These are phyloP conservation scores for Persicaria maculosa DNA, from an alignment of 148 eudicot genomes.

Conservation along the genomic window DNA sequence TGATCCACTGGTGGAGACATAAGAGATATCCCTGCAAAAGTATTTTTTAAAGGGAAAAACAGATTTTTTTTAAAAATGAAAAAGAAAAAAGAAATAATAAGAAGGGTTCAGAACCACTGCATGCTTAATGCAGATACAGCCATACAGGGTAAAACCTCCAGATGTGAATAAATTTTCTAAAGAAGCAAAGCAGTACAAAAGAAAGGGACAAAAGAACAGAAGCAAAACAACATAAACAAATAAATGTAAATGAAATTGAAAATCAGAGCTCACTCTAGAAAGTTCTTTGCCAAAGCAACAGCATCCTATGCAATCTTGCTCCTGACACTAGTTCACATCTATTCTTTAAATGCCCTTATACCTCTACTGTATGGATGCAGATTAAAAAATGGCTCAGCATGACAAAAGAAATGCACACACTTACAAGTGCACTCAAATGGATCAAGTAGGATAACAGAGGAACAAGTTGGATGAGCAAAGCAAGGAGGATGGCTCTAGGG, in stretches of 20 bases:
- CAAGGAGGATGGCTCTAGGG: too few species aligned
- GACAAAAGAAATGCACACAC: too few species aligned
- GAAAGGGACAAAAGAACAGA: neutral
- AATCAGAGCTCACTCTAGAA: neutral
- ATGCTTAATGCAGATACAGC: neutral
- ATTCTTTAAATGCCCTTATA: too few species aligned
- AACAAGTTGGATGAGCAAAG: too few species aligned
- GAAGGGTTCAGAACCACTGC: neutral
- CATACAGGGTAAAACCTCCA: neutral
- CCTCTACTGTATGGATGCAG: too few species aligned
- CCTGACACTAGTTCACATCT: too few species aligned
- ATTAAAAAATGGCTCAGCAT: too few species aligned
- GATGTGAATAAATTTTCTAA: neutral
- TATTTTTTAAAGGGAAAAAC: neutral
- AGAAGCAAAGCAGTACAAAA: neutral
- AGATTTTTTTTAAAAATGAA: neutral
- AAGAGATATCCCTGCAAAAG: slow-evolving; percentile 66
- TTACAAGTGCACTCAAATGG: too few species aligned
- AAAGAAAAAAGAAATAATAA: neutral
- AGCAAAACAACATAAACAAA: neutral
- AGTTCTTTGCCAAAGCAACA: neutral
- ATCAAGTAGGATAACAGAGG: too few species aligned
- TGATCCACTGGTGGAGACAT: slow-evolving; percentile 91
- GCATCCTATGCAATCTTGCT: neutral
- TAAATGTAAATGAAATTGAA: neutral